Evolutionary conservation across 2,329 filamentous ascomycete species (phyloP), one percentile per base, ranked within the genome.

Genomic region (Pseudocercospora eumusae): DNA sequence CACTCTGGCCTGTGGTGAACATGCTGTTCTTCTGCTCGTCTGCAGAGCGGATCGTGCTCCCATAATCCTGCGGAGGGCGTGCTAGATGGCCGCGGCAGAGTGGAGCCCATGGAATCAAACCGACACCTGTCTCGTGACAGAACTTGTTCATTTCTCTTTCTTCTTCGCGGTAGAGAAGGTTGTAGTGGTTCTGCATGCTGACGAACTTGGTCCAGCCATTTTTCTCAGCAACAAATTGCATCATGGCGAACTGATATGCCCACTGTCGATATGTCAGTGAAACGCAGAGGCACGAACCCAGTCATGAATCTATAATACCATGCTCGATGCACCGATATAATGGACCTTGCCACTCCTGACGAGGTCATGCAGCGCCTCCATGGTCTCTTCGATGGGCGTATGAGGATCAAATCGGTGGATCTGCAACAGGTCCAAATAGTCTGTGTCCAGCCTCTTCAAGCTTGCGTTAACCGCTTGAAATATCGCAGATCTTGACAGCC

Each of bases 391-490:
- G 4, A 80, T 73, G 0, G 83, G 81, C 5, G 81, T 83, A 1
- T 78, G 77, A 1, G 77, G 76, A 66, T 88, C 85, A 11, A 86
- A 78, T 1, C 85, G 80, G 68, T 88, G 86, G 50, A 88, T 83
- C 71, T 87, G 84, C 3, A 87, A 77, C 15, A 87, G 80, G 68
- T 88, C 85, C 64, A 87, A 83, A 73, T 88, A 87, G 13, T 64
- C 57, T 1, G 82, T 85, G 25, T 80, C 81, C 36, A 88, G 75
- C 9, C 85, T 74, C 66, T 79, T 75, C 1, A 86, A 75, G 65
- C 82, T 85, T 57, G 76, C 79, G 52, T 89, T 83, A 2, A 90
- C 87, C 0, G 86, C 85, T 66, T 86, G 83, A 64, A 89, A 83
- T 67, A 90, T 86, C 66, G 87, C 84, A 70, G 86, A 87, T 45